Base-by-base conservation (phyloP, 1,284 basidiomycete species). In the Rhodotorula glutinis region DNA sequence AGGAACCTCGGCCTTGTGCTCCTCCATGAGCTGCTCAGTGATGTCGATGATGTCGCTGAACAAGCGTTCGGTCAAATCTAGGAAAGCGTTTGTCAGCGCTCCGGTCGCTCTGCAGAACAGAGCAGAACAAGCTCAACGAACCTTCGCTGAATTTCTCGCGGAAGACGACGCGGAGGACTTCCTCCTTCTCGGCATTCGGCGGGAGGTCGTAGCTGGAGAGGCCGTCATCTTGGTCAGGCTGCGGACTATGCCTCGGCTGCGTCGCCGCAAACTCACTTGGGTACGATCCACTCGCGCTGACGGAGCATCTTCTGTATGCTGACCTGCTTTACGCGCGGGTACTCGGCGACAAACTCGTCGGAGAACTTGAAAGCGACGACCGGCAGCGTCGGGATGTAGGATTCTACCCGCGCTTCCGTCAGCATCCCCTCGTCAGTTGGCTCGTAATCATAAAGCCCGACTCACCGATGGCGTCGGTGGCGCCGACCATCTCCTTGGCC, bases 331-430 rank as follows among this genome's bases (percentile, higher is more conserved):
- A 92, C 76, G 19, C 56, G 40, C 16, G 65, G 70, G 52, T 49
- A 68, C 52, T 65, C 64, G 29, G 25, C n/a, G 14, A 10, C 8
- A 82, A 91, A 89, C 21, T 82, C 80, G 76, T 96, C 88, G 1
- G 88, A 88, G 82, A 96, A 94, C 58, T 77, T 76, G 87, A 98
- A 98, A 0, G 91, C 82, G 0, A 97, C 91, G 21, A 97, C 93
- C 5, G 94, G 94, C 27, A 98, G 82, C 4, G 91, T 91, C 3
- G 90, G 85, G 9, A 81, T 77, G 77, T 92, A 94, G 53, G 77
- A 21, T 14, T 69, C 43, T 44, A 16, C 21, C 17, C 21, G 9
- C 17, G 43, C 17, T 16, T 4, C 9, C 14, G 14, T 16, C 21
- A 44, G 14, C 43, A 21, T 7, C 43, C 5, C 9, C 7, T 7